phyloP scores from a whole-genome alignment of 2,329 filamentous ascomycete species.

The Teratosphaeria zuluensis region DNA sequence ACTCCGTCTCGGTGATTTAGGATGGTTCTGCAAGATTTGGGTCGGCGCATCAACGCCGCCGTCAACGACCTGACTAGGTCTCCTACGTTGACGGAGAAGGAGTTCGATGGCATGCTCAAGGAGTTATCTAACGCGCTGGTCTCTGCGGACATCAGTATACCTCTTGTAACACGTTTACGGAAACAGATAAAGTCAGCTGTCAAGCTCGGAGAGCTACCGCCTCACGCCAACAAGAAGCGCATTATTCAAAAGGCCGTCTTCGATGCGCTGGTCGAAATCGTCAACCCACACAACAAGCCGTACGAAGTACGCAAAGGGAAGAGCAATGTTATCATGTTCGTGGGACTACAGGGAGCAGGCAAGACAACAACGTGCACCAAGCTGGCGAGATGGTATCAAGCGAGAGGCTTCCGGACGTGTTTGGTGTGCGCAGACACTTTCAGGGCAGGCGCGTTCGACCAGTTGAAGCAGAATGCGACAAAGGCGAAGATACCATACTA shows the following conservation, averaged over 20 bases:
- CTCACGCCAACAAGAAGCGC: conserved; percentile 94
- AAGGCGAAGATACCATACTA: conserved; percentile 99
- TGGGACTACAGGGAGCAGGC: conserved; percentile 91
- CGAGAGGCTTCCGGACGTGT: conserved; percentile 82
- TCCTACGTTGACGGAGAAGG: conserved; percentile 93
- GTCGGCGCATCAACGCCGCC: conserved; percentile 94
- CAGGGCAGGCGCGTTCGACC: conserved; percentile 94
- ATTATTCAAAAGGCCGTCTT: conserved; percentile 97
- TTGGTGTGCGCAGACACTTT: conserved; percentile 97
- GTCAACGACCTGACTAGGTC: conserved; percentile 88
- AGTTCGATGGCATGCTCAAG: conserved; percentile 96
- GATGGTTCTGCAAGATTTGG: conserved; percentile 99
- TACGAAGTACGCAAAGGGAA: conserved; percentile 97
- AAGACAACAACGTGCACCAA: conserved; percentile 99
- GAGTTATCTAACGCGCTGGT: conserved; percentile 93
- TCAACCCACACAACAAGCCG: conserved; percentile 87
- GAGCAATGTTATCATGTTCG: conserved; percentile 98
- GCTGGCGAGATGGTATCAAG: conserved; percentile 87
- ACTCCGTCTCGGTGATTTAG: conserved; percentile 12
- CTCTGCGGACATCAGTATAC: conserved; percentile 94
- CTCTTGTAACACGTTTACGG: conserved; percentile 79
- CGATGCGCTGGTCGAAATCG: conserved; percentile 88
- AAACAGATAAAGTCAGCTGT: conserved; percentile 86
- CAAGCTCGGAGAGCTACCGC: conserved; percentile 87
- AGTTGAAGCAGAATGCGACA: conserved; percentile 96